Evolutionary conservation across 208 protist species (phyloP).

Genomic region (Leishmania martiniquensis): DNA sequence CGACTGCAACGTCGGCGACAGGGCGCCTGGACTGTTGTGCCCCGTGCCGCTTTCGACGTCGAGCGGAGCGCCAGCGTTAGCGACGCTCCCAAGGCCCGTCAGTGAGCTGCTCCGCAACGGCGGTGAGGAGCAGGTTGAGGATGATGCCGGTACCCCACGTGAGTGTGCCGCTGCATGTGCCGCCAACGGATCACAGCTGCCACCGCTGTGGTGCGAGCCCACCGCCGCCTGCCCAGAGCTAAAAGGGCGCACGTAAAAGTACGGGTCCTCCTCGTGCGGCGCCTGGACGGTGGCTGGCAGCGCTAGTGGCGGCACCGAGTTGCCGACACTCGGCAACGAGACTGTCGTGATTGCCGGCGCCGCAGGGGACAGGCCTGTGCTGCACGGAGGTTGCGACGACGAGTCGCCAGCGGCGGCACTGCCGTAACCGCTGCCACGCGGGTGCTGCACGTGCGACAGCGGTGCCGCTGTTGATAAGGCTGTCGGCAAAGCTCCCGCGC

Average conservation of each 20-base stretch:
- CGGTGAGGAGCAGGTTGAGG: background rate
- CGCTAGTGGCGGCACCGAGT: background rate
- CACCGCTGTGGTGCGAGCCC: background rate
- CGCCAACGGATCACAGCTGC: background rate
- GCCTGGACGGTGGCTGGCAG: background rate
- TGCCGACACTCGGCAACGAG: background rate
- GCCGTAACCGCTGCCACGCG: background rate
- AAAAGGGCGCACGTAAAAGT: constrained; percentile 6
- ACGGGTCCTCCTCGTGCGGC: background rate
- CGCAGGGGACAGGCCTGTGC: background rate
- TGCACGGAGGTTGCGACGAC: background rate
- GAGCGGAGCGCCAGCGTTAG: background rate
- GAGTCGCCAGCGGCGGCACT: background rate
- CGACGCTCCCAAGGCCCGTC: background rate
- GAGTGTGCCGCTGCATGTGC: background rate
- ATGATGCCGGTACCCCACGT: background rate
- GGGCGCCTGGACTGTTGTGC: background rate
- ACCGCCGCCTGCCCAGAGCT: background rate
- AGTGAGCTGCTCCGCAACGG: background rate
- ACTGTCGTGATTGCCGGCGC: background rate
- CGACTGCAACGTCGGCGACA: background rate
- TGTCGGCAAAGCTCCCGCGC: background rate
- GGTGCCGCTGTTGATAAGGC: background rate
- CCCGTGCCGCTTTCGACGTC: background rate
- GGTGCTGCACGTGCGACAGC: background rate